Base-by-base conservation (phyloP, 139 green algal genomes). In the Chlorella vulgaris region DNA sequence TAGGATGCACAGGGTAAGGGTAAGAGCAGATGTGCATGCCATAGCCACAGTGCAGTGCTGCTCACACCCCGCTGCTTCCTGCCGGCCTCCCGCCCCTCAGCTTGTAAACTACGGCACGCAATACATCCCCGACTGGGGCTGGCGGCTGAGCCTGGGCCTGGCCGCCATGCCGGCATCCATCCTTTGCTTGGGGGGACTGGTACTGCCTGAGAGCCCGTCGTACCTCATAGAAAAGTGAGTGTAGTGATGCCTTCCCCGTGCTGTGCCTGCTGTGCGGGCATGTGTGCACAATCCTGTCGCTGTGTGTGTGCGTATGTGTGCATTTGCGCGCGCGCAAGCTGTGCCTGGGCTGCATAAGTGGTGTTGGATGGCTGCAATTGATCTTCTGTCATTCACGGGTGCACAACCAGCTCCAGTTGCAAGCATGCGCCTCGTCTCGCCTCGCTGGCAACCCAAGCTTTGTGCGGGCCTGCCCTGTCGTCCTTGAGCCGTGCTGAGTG, bases 131-230 rank as follows among this genome's bases (percentile, higher is more conserved):
- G 5, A 26, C 39, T 69, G 50, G 43, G 83, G 76, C 26, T 87
- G 83, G 83, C 75, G 83, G 29, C 38, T 87, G 26, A 74, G 43
- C 35, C 76, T 87, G 74, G 78, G 78, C 33, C 69, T 85, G 53
- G 83, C 78, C 38, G 83, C 55, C 35, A 76, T 79, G 29, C 84
- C 84, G 22, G 85, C 83, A 33, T 19, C 78, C 83, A 47, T 86
- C 33, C 63, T 89, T 22, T 26, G 67, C 18, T 4, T 86, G 6
- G 92, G 92, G 31, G 81, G 76, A 60, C 70, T 96, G 33, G 69
- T 92, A 33, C 82, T 96, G 62, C 89, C 91, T 0, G 91, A 96
- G 35, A 93, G 91, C 5, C 92, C 92, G 73, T 94, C 93, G 83
- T 91, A 80, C 19, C 85, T 96, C 31, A 76, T 94, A 2, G 85